These are phyloP conservation scores for Pseudogymnoascus sp. DNA, from an alignment of 2,329 filamentous ascomycete species.

Conservation along the genomic window DNA sequence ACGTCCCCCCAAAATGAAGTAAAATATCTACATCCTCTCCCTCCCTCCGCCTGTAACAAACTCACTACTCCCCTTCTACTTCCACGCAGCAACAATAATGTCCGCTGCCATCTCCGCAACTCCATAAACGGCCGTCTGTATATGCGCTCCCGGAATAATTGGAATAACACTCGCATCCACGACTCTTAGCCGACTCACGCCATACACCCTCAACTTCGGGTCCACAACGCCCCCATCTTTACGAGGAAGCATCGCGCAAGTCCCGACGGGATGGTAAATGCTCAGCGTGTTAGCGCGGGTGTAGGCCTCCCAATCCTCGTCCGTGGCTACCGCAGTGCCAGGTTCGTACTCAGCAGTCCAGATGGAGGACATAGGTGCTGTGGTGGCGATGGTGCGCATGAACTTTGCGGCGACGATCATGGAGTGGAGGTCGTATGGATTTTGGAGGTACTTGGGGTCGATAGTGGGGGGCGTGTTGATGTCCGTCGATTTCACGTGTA, in stretches of 20 bases:
- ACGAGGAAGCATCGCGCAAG: conserved; percentile 19
- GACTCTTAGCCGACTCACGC: conserved; percentile 19
- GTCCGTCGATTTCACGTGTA: conserved; percentile 44
- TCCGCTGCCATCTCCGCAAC: conserved; percentile 21
- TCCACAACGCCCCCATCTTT: conserved; percentile 20
- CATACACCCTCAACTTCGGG: conserved; percentile 18
- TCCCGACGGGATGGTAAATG: conserved; percentile 16
- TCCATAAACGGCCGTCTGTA: conserved; percentile 17
- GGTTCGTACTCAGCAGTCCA: conserved; percentile 22
- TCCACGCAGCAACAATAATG: conserved; percentile 13
- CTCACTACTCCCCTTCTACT: neutral
- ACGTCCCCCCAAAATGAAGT: neutral
- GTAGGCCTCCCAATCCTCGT: conserved; percentile 12
- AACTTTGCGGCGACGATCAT: conserved; percentile 18
- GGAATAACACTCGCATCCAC: conserved; percentile 22
- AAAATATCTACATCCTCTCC: neutral
- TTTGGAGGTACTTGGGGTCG: conserved; percentile 46
- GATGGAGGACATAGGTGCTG: conserved; percentile 15
- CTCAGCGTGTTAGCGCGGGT: conserved; percentile 10
- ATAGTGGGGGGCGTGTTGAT: conserved; percentile 38
- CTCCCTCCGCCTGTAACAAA: neutral
- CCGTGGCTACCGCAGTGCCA: conserved; percentile 11
- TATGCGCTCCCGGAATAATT: conserved; percentile 16
- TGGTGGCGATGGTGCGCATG: conserved; percentile 15
- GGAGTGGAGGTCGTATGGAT: conserved; percentile 42